Percentiles rank a stretch among this genome's conserved stretches.
phyloP scores from a whole-genome alignment of 352 stramenopile species.

The Pythium grandisporangium region DNA sequence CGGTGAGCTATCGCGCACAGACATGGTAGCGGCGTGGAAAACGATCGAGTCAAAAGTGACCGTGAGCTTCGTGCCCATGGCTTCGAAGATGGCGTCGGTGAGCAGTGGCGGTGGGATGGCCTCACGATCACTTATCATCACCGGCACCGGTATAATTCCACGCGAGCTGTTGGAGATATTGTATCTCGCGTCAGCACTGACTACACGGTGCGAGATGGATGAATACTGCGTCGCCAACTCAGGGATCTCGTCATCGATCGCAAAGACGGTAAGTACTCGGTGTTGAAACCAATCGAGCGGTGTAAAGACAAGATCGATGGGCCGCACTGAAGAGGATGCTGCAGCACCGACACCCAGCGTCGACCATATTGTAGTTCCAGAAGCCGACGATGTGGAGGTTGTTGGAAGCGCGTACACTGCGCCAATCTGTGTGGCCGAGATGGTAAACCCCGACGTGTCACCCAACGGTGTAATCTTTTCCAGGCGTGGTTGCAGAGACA shows the following conservation, averaged over 20 bases:
- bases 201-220: conserved; percentile 24
- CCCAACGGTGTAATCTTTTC: conserved; percentile 31
- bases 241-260: conserved; percentile 46
- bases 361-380: no score
- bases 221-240: conserved; percentile 54
- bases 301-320: conserved; percentile 46
- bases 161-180: conserved; percentile 48
- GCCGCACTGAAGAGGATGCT: no score
- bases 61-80: conserved; percentile 36
- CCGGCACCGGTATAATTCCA: conserved; percentile 24
- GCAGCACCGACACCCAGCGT: no score
- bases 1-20: conserved; percentile 9
- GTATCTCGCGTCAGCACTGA: conserved; percentile 46
- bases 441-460: neutral
- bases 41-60: conserved; percentile 56
- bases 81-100: conserved; percentile 33
- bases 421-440: conserved; percentile 21
- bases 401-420: neutral
- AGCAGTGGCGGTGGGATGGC: conserved; percentile 47
- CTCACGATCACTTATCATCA: conserved; percentile 59
- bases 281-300: conserved; percentile 44
- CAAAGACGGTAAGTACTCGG: conserved; percentile 37
- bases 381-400: neutral
- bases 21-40: conserved; percentile 60
- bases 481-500: conserved; percentile 25